Evolutionary conservation across 352 stramenopile genomes (phyloP).

Genomic region (Pythium brachiatum): DNA sequence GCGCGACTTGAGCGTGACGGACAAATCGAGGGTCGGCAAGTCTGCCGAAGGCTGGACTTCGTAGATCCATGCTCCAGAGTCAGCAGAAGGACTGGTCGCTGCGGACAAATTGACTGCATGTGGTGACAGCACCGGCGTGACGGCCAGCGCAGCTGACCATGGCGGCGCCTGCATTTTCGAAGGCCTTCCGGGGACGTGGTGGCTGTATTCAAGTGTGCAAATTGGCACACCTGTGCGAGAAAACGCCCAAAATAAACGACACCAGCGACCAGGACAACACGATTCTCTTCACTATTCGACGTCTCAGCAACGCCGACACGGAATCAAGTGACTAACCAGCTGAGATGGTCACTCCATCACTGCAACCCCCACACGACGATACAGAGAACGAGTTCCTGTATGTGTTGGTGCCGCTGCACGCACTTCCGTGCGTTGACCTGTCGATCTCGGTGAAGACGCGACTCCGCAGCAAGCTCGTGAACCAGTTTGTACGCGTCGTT

Average conservation of each 20-base stretch:
- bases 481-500: not conserved
- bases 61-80: not conserved
- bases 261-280: too few relatives aligned
- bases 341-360: too few relatives aligned
- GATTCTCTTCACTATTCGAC: too few relatives aligned
- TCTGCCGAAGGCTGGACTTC: conserved; percentile 2
- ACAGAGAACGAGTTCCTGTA: not conserved
- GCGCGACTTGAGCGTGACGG: conserved; percentile 12
- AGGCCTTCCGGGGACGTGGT: too few relatives aligned
- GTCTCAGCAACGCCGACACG: too few relatives aligned
- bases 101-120: not conserved
- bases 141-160: too few relatives aligned
- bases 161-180: too few relatives aligned
- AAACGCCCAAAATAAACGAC: too few relatives aligned
- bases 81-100: not conserved
- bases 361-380: too few relatives aligned
- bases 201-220: too few relatives aligned
- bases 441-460: not conserved
- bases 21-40: conserved; percentile 17
- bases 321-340: too few relatives aligned
- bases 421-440: not conserved
- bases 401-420: not conserved
- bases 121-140: not conserved
- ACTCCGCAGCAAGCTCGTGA: not conserved
- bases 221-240: too few relatives aligned